Percentiles rank a stretch among this genome's conserved stretches.
phyloP scores from a whole-genome alignment of 306 rosid species.

The Ammopiptanthus mongolicus region DNA sequence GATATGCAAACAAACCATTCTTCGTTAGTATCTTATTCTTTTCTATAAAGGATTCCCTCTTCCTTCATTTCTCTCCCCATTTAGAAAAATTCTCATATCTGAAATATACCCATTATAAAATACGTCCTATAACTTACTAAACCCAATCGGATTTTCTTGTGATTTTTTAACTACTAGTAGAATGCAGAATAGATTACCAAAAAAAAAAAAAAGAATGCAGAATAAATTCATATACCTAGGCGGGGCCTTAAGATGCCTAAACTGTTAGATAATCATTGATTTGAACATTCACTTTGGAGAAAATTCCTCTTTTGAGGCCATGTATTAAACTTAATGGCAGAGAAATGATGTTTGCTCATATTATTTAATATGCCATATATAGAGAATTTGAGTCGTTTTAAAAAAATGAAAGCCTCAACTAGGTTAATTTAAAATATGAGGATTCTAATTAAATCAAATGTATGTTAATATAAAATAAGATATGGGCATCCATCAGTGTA shows the following conservation, averaged over 20 bases:
- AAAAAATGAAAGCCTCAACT: neutral
- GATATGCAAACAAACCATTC: conserved; percentile 25
- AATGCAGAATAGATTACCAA: conserved; percentile 51
- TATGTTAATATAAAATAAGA: neutral
- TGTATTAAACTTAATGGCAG: neutral
- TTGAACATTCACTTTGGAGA: conserved; percentile 14
- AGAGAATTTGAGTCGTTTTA: neutral
- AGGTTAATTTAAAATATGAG: neutral
- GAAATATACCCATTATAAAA: neutral
- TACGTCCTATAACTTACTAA: conserved; percentile 8
- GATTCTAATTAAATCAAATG: neutral
- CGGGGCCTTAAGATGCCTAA: conserved; percentile 13
- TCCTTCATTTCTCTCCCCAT: conserved; percentile 8
- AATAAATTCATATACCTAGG: conserved; percentile 34
- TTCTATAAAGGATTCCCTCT: conserved; percentile 2
- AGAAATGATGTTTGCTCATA: neutral
- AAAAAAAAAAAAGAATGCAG: no score
- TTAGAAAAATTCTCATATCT: conserved; percentile 13
- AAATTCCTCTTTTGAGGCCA: conserved; percentile 15
- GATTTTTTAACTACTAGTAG: conserved; percentile 16
- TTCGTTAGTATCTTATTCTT: conserved; percentile 11
- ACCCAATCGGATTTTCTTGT: conserved; percentile 8
- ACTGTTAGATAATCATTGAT: conserved; percentile 9
- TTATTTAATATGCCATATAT: neutral
- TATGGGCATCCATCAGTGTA: neutral